A percentile compares a stretch with the other conserved stretches of the same genome.
Evolutionary conservation across 2,329 filamentous ascomycete genomes (phyloP).

Genomic region (Trichoderma hamatum): DNA sequence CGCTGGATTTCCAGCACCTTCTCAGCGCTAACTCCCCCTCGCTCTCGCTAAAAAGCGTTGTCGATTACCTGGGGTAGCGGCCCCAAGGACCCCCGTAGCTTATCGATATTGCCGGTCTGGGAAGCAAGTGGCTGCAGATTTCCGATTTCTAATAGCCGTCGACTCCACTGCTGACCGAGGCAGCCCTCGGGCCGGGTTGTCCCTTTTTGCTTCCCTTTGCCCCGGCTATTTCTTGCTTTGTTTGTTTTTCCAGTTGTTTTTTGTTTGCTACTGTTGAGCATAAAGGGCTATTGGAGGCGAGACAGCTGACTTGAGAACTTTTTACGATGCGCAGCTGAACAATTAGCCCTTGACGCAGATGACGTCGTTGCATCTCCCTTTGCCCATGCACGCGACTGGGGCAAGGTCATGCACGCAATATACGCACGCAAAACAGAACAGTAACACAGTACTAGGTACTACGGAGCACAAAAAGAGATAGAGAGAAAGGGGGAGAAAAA

Average conservation of each 20-base stretch:
- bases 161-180: conserved; percentile 20
- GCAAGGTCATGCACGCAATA: not conserved
- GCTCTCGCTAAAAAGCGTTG: not conserved
- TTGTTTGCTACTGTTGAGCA: not conserved
- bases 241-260: not conserved
- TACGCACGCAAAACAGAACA: not conserved
- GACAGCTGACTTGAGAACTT: not conserved
- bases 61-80: not conserved
- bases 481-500: not conserved
- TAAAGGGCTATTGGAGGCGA: not conserved
- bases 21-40: conserved; percentile 14
- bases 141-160: not conserved
- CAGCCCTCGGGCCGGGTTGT: conserved; percentile 1
- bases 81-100: not conserved
- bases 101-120: conserved; percentile 2
- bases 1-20: not conserved
- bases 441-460: not conserved
- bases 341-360: not conserved
- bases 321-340: not conserved
- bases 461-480: not conserved
- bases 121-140: not conserved
- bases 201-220: not conserved
- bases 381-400: not conserved
- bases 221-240: not conserved
- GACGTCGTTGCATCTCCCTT: not conserved